These are phyloP conservation scores for Mollisiaceae sp. DNA, from an alignment of 2,329 filamentous ascomycete genomes.

Conservation along the genomic window DNA sequence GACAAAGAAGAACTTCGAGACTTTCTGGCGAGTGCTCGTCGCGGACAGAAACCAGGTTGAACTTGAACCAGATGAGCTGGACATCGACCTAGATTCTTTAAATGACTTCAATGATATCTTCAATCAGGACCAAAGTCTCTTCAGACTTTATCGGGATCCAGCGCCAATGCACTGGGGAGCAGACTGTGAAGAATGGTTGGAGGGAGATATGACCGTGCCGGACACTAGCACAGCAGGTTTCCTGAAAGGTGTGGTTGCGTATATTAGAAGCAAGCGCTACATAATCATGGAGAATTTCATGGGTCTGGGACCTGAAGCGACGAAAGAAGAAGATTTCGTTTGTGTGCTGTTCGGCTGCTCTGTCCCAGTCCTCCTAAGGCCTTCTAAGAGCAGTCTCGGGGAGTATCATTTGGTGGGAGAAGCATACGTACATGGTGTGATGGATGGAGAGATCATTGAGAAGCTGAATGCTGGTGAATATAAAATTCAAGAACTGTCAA, in stretches of 20 bases:
- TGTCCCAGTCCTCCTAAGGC: slow-evolving; percentile 19
- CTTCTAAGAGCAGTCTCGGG: neutral
- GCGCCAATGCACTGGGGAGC: neutral
- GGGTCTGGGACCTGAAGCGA: neutral
- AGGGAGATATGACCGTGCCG: neutral
- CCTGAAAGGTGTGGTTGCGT: neutral
- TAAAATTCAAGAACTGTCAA: neutral
- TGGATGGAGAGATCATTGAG: slow-evolving; percentile 17
- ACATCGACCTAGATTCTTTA: neutral
- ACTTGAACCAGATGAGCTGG: neutral
- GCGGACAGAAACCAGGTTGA: neutral
- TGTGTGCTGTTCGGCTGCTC: slow-evolving; percentile 16
- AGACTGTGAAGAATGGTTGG: neutral
- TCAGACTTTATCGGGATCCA: neutral
- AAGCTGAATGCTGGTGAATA: neutral
- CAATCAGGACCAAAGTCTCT: neutral
- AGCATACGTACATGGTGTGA: slow-evolving; percentile 23
- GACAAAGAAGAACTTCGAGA: neutral
- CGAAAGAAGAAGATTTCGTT: slow-evolving; percentile 12
- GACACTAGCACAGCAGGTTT: neutral
- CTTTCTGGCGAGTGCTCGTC: slow-evolving; percentile 1
- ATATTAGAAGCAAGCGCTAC: neutral
- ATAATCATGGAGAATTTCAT: neutral
- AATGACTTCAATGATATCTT: neutral
- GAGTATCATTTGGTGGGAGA: slow-evolving; percentile 19